Base-by-base conservation (phyloP, 768 basidiomycete genomes). In the Mycena vulgaris region DNA sequence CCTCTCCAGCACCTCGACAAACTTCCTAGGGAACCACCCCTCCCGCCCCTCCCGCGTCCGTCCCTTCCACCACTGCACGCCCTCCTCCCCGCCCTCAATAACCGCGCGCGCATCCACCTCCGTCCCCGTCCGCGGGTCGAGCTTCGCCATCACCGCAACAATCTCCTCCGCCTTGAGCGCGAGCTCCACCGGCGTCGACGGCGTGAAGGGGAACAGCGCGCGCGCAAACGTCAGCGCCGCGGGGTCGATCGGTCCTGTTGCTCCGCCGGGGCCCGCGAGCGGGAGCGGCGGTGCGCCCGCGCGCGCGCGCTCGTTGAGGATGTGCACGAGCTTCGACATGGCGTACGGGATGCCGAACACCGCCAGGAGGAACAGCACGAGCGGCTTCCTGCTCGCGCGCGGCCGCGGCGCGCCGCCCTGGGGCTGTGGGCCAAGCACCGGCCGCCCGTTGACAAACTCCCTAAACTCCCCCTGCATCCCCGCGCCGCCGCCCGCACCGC, bases 1-100 rank as follows among this genome's bases (percentile, higher is more conserved):
- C 76, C 87, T 84, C 75, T 87, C 89, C 64, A 94, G 80, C 5
- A 93, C 84, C 79, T 95, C 89, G 5, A 97, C 95, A 88, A 93
- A 97, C 73, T 93, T 95, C 66, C 85, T 88, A 2, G 97, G 97
- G 87, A 99, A 98, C 95, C 96, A 99, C 0, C 97, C 97, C 74
- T 94, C 91, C 73, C 92, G 86, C 0, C 97, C 97, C 73, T 98
- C 96, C 66, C 97, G 86, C 69, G 94, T 96, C 52, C 97, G 87
- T 1, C 97, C 97, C 79, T 90, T 92, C 96, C 96, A 98, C 97
- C 97, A 99, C 66, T 62, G 59, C 5, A 68, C 60, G 21, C 60
- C 31, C 10, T 66, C 64, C 14, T 96, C 96, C 6, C 86, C 89
- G 64, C 85, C 83, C 78, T 90, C 85, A 23, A 91, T 82, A 70